A percentile compares a stretch with the other conserved stretches of the same genome.
Conservation (phyloP, 805 yeast genomes). For the Schwanniomyces yamadae region DNA sequence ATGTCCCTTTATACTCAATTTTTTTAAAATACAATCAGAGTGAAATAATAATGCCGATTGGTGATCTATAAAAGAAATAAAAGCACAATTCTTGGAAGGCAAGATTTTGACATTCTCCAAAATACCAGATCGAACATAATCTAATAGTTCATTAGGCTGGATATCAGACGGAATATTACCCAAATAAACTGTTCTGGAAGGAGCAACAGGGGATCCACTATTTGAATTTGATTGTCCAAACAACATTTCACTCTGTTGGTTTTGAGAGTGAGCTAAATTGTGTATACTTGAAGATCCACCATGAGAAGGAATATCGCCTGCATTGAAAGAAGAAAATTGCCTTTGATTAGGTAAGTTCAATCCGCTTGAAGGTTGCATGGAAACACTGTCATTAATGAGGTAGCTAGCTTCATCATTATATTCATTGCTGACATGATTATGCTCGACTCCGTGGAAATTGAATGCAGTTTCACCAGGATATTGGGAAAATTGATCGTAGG, state of each 20-base stretch:
- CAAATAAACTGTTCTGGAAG: constrained; percentile 83
- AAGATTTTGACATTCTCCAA: constrained; percentile 75
- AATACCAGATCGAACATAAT: constrained; percentile 88
- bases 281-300: constrained; percentile 2
- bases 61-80: constrained; percentile 84
- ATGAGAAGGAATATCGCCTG: constrained; percentile 1
- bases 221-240: constrained; percentile 9
- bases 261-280: constrained; percentile 5
- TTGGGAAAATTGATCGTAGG: constrained; percentile 20
- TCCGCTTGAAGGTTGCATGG: constrained; percentile 7
- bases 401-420: constrained; percentile 22
- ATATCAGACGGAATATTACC: constrained; percentile 86
- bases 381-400: constrained; percentile 13
- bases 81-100: constrained; percentile 87
- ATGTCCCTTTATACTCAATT: constrained; percentile 74
- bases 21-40: constrained; percentile 86
- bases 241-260: constrained; percentile 6
- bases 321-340: constrained; percentile 5
- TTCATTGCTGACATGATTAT: constrained; percentile 15
- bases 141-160: constrained; percentile 76
- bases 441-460: constrained; percentile 12
- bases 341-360: constrained; percentile 11
- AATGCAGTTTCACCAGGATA: constrained; percentile 16
- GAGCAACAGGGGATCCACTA: constrained; percentile 37
- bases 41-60: constrained; percentile 87